Percentiles rank a stretch among this genome's conserved stretches.
Conservation (phyloP, 148 eudicot species). For the Tetragonia tetragonoides region DNA sequence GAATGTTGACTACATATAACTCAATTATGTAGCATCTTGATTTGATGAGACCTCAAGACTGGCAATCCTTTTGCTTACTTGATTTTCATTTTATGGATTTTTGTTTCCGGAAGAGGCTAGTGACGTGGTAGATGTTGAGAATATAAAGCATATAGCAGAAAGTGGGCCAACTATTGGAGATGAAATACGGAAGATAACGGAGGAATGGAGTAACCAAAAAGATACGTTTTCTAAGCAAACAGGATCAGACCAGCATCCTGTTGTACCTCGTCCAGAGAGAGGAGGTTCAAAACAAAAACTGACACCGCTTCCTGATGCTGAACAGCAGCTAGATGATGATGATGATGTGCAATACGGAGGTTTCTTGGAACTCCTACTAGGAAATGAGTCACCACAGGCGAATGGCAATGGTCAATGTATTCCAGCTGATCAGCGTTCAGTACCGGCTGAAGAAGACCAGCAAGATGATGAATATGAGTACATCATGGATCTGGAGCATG, state of each 20-base stretch:
- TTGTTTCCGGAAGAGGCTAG: constrained; percentile 49
- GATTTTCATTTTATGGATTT: not conserved
- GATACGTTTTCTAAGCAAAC: constrained; percentile 50
- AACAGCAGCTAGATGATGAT: constrained; percentile 1
- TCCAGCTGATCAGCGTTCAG: not conserved
- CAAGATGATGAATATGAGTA: constrained; percentile 25
- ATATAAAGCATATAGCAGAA: constrained; percentile 67
- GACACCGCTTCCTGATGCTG: constrained; percentile 7
- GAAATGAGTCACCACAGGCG: constrained; percentile 15
- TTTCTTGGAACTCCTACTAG: constrained; percentile 27
- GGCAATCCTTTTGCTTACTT: not conserved
- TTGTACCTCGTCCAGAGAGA: constrained; percentile 4
- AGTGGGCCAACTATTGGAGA: constrained; percentile 47
- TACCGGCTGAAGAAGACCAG: not conserved
- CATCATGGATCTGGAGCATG: constrained; percentile 23
- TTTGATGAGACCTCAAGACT: not conserved
- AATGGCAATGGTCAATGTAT: not conserved
- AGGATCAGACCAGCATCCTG: constrained; percentile 22
- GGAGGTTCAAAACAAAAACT: constrained; percentile 3
- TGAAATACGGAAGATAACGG: constrained; percentile 44
- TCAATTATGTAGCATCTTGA: not conserved
- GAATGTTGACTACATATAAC: not conserved
- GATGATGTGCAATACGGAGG: constrained; percentile 11
- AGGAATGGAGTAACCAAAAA: constrained; percentile 60
- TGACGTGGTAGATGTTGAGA: constrained; percentile 45